Conservation (phyloP, 164 flowering plant genomes). For the Macadamia integrifolia region DNA sequence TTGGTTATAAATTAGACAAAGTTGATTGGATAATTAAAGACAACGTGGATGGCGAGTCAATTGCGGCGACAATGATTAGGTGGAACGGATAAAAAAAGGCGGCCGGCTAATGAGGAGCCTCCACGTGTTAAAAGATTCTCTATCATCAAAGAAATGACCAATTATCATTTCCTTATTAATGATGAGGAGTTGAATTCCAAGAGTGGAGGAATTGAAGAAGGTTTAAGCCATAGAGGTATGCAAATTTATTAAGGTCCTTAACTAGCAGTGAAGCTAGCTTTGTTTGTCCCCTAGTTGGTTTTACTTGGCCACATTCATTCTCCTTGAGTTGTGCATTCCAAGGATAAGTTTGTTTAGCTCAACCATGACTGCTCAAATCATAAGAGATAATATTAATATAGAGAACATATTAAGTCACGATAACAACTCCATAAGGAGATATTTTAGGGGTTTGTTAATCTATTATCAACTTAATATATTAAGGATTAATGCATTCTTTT, state of each 20-base stretch:
- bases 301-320: not conserved
- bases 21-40: not conserved
- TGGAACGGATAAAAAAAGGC: not conserved
- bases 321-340: not conserved
- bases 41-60: not conserved
- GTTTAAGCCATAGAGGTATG: not conserved
- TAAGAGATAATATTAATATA: not conserved
- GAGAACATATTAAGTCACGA: not conserved
- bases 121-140: not conserved
- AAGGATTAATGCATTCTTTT: no score
- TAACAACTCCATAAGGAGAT: not conserved
- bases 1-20: not conserved
- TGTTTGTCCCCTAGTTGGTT: not conserved
- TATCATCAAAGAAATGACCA: not conserved
- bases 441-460: not conserved
- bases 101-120: not conserved
- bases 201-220: not conserved
- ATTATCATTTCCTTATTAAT: not conserved
- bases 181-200: not conserved
- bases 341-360: not conserved
- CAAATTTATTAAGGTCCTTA: not conserved
- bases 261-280: slow-evolving; percentile 4
- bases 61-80: not conserved
- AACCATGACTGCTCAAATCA: not conserved
- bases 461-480: no score